phyloP scores from a whole-genome alignment of 176 grass and related monocot genomes.

The Oryza meyeriana region DNA sequence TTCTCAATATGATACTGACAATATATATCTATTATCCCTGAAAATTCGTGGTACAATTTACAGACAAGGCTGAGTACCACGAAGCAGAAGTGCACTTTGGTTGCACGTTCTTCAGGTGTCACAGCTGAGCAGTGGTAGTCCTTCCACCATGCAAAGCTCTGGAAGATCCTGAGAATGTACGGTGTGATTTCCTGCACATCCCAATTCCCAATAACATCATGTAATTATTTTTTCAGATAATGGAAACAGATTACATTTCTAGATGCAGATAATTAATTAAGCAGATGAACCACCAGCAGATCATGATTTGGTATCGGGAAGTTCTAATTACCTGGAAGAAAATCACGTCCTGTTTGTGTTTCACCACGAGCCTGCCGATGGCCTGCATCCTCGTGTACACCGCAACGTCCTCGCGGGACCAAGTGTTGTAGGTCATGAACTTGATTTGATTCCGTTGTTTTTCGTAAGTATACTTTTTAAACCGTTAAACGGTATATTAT shows the following conservation, averaged over 20 bases:
- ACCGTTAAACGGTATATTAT: too few species aligned
- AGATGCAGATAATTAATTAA: too few species aligned
- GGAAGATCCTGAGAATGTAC: background rate
- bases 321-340: constrained; percentile 22
- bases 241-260: too few species aligned
- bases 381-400: constrained; percentile 19
- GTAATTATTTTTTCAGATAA: too few species aligned
- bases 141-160: constrained; percentile 14
- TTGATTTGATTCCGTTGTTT: constrained; percentile 1
- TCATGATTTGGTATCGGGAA: background rate
- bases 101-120: background rate
- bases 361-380: background rate
- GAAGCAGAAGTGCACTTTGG: background rate
- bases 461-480: too few species aligned
- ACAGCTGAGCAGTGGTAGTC: background rate
- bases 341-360: constrained; percentile 18
- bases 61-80: background rate
- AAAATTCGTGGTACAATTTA: too few species aligned
- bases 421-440: constrained; percentile 33
- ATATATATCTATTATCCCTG: too few species aligned
- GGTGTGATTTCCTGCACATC: constrained; percentile 6
- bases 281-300: background rate
- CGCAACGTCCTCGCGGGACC: background rate
- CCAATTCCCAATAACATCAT: background rate
- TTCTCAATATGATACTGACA: too few species aligned